Base-by-base conservation (phyloP, 805 yeast genomes). In the Dipodascus albidus region DNA sequence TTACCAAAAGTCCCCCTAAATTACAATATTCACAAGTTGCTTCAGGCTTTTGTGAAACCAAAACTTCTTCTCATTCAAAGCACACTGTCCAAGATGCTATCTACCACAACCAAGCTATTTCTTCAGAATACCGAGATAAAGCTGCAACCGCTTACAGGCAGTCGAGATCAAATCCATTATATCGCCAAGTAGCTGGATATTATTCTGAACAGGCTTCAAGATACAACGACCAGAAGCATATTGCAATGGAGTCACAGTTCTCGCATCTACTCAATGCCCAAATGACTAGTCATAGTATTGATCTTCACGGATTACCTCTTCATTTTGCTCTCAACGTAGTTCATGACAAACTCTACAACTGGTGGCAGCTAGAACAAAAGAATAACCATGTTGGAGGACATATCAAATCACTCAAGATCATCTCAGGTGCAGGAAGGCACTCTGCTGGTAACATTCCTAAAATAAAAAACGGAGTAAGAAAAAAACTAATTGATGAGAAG, bases 381-480 rank as follows among this genome's bases (percentile, higher is more conserved):
- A 38, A 50, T 17, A 47, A 38, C 24, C 48, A 38, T 1, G 35
- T 15, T 17, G 27, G 53, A 17, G 20, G 50, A 6, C 17, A 38
- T 6, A 38, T 38, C 17, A 4, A 14, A 1, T 56, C 60, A 24
- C 47, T 60, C 11, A 52, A 38, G 23, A 49, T 61, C 19, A 54
- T 61, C 22, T 59, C 64, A 0, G 64, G 64, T 2, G 47, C 59
- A 3, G 64, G 64, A 4, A 41, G 24, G 6, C 64, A 61, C 52
- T 54, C 58, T 38, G 56, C 35, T 23, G 59, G 54, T 1, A 59
- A 59, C 9, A 52, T 61, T 24, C 60, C 64, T n/a, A 57, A 57
- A 48, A 58, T 58, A 27, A 61, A 58, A 49, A 54, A 54, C 23
- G 60, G 55, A 3, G 51, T 61, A 14, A 52, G 58, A 21, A 55